Evolutionary conservation across 345 rosid genomes (phyloP), one percentile per base, ranked within the genome.

Genomic region (Linum usitatissimum): DNA sequence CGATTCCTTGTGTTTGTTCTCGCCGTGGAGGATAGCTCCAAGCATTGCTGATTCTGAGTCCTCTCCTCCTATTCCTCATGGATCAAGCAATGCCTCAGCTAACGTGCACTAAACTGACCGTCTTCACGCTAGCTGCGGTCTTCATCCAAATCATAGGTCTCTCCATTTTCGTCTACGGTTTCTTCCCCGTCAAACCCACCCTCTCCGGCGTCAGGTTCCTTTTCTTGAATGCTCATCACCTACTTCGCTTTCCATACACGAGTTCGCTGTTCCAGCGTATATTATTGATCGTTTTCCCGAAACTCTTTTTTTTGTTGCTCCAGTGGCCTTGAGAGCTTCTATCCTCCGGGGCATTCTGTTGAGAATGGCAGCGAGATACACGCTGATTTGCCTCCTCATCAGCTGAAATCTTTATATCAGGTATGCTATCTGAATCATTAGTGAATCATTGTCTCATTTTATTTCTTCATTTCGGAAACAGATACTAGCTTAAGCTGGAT

Each of bases 111-210:
- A 78, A 64, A 51, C 71, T 84, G 64, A 56, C 81, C 54, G 2
- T 78, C 23, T 40, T 78, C 19, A 66, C 82, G 18, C n/a, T 77
- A 42, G 62, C 67, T 31, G 90, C 85, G 1, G 64, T 86, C 3
- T 20, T 82, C 53, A 23, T 82, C n/a, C 95, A 86, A 71, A 66
- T 84, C 55, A 61, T 82, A 18, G 96, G 96, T 12, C 81, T 91
- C 28, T 83, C 71, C 5, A 71, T 88, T 71, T 91, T 91, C 71
- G 79, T 86, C 68, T 80, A 78, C 70, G 95, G 98, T 62, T 91
- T 91, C 84, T 88, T 88, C 73, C 98, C 96, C 59, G 84, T 79
- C 67, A 86, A 86, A 64, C 96, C 88, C 5, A 81, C 96, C 69
- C 96, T 91, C 67, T 79, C 92, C 34, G 92, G 95, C 64, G 74